Conservation (phyloP, 768 basidiomycete species). For the Agaricus bisporus region DNA sequence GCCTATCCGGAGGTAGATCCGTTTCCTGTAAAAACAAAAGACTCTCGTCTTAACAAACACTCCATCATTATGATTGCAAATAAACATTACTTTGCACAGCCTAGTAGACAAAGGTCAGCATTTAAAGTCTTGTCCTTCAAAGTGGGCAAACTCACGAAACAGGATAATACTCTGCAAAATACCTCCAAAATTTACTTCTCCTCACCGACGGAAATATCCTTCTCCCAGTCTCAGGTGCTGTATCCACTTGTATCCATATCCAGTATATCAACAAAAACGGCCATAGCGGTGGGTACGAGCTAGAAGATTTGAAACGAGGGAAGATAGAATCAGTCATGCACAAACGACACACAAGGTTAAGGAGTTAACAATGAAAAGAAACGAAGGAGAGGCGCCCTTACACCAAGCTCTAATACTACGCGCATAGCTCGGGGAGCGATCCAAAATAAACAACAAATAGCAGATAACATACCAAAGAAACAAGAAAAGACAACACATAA, state of each 20-base stretch:
- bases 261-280: conserved; percentile 72
- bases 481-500: conserved; percentile 62
- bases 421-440: neutral
- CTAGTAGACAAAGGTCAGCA: conserved; percentile 24
- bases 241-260: conserved; percentile 79
- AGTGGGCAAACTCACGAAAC: conserved; percentile 58
- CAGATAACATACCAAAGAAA: conserved; percentile 64
- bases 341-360: neutral
- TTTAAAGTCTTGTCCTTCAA: neutral
- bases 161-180: conserved; percentile 91
- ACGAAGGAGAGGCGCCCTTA: too few relatives aligned
- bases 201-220: conserved; percentile 73
- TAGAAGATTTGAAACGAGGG: too few relatives aligned
- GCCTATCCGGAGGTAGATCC: conserved; percentile 84
- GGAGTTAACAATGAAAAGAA: neutral
- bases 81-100: conserved; percentile 41
- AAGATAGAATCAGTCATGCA: neutral
- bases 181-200: conserved; percentile 66
- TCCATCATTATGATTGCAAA: neutral
- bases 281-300: conserved; percentile 89
- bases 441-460: neutral
- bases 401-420: too few relatives aligned
- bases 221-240: conserved; percentile 67
- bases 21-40: conserved; percentile 53
- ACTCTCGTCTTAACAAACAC: neutral